phyloP scores from a whole-genome alignment of 2,329 filamentous ascomycete species.

The Cladophialophora immunda region DNA sequence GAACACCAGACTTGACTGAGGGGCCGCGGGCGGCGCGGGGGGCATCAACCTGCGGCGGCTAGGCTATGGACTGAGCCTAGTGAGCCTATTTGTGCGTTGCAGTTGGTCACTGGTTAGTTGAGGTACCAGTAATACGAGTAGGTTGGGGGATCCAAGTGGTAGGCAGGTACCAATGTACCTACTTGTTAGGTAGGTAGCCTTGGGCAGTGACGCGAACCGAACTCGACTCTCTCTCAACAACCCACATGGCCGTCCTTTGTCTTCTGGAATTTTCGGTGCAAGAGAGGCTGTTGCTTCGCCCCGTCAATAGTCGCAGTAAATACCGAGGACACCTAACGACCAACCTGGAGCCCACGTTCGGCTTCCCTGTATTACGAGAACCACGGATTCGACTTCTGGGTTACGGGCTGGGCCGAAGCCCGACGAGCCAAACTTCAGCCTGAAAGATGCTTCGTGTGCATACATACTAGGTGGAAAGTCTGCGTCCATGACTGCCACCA shows the following conservation, averaged over 20 bases:
- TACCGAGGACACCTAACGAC: too few relatives aligned
- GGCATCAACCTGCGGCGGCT: slow-evolving; percentile 1
- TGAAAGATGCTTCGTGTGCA: slow-evolving; percentile 7
- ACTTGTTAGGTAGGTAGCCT: not conserved
- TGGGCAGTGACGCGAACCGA: not conserved
- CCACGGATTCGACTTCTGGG: not conserved
- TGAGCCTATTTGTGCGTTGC: not conserved
- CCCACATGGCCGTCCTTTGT: not conserved
- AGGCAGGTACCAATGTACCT: not conserved
- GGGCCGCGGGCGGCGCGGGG: not conserved
- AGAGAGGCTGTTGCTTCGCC: not conserved
- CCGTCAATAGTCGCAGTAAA: not conserved
- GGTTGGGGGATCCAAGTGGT: too few relatives aligned
- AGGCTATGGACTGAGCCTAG: not conserved
- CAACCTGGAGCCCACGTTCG: not conserved
- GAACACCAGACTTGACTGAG: slow-evolving; percentile 9
- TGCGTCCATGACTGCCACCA: not conserved
- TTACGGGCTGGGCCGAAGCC: slow-evolving; percentile 19
- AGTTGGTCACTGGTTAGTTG: too few relatives aligned
- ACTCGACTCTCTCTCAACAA: not conserved
- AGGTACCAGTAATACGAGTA: too few relatives aligned
- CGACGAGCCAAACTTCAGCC: slow-evolving; percentile 17
- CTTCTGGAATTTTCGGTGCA: not conserved
- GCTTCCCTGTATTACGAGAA: not conserved
- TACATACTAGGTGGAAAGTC: not conserved